Evolutionary conservation across 495 filamentous ascomycete genomes (phyloP).

Genomic region (Podospora bellae-mahoneyi): DNA sequence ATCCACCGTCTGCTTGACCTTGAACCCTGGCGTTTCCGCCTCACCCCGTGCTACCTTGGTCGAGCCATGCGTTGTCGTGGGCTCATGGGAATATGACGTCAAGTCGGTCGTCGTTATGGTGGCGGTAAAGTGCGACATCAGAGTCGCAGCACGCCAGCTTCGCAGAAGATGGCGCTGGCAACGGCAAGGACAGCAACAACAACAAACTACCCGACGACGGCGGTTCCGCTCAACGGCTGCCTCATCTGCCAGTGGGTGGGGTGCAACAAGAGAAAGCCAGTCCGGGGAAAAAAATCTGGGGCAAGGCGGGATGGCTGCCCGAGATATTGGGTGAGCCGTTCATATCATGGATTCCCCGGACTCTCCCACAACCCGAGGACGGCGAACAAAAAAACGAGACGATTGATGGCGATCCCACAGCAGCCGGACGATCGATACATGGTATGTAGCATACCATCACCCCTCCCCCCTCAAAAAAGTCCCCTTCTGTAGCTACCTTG

Average conservation of each 20-base stretch:
- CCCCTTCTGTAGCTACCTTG: not conserved
- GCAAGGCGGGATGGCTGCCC: constrained; percentile 18
- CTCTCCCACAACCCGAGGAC: constrained; percentile 17
- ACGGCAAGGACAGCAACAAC: constrained; percentile 18
- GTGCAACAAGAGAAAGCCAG: constrained; percentile 1
- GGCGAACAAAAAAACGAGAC: constrained; percentile 28
- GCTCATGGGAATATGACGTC: not conserved
- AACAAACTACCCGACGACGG: constrained; percentile 12
- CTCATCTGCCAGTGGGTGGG: constrained; percentile 22
- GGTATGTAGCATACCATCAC: not conserved
- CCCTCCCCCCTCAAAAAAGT: not conserved
- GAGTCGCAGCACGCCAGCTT: constrained; percentile 12
- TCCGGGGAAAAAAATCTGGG: constrained; percentile 12
- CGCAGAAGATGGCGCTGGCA: constrained; percentile 11
- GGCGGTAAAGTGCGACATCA: constrained; percentile 21
- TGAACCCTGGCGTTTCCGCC: constrained; percentile 13
- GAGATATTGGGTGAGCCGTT: constrained; percentile 28
- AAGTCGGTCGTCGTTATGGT: constrained; percentile 6
- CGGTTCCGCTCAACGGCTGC: constrained; percentile 15
- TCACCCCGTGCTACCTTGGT: constrained; percentile 6
- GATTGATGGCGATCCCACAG: constrained; percentile 25
- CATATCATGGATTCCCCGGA: constrained; percentile 27
- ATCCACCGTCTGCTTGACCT: constrained; percentile 21
- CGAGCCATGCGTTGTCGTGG: constrained; percentile 8
- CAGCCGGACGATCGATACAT: constrained; percentile 24